Evolutionary conservation across 78 protist genomes (phyloP).

Genomic region (Protostelium mycophagum): DNA sequence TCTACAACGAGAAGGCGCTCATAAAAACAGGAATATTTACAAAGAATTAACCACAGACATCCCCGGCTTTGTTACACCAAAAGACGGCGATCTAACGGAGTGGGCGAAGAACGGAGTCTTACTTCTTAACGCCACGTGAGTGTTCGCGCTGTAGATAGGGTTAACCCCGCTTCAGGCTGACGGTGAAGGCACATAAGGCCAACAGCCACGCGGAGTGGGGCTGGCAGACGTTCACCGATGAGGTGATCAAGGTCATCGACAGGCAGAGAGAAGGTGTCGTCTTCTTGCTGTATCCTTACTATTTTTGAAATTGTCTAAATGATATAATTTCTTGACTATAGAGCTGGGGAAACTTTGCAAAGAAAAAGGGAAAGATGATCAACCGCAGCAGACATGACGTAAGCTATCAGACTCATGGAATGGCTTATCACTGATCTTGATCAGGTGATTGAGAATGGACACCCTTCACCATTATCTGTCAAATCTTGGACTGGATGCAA

Average conservation of each 20-base stretch:
- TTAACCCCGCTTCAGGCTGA: slow-evolving; percentile 11
- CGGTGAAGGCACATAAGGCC: slow-evolving; percentile 48
- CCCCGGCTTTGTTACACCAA: slow-evolving; percentile 21
- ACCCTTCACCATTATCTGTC: slow-evolving; percentile 57
- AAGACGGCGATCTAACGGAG: slow-evolving; percentile 35
- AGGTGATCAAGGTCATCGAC: slow-evolving; percentile 19
- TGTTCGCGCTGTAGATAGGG: background rate
- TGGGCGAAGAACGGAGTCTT: slow-evolving; percentile 84
- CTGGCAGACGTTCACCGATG: slow-evolving; percentile 78
- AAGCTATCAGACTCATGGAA: too few species aligned
- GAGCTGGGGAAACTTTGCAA: slow-evolving; percentile 58
- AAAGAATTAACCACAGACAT: slow-evolving; percentile 48
- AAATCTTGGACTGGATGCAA: slow-evolving; percentile 7
- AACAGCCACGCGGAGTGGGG: slow-evolving; percentile 66
- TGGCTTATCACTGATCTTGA: too few species aligned
- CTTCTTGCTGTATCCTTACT: slow-evolving; percentile 12
- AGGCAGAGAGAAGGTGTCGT: slow-evolving; percentile 8
- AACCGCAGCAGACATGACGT: slow-evolving; percentile 19
- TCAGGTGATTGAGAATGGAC: slow-evolving; percentile 35
- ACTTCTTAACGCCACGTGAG: slow-evolving; percentile 53
- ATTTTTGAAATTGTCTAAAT: background rate
- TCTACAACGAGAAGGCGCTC: too few species aligned
- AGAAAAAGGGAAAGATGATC: slow-evolving; percentile 23
- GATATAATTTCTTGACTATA: background rate
- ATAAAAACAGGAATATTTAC: slow-evolving; percentile 57